Evolutionary conservation across 2,329 filamentous ascomycete genomes (phyloP), one percentile per base, ranked within the genome.

Genomic region (Diaporthe destruens): DNA sequence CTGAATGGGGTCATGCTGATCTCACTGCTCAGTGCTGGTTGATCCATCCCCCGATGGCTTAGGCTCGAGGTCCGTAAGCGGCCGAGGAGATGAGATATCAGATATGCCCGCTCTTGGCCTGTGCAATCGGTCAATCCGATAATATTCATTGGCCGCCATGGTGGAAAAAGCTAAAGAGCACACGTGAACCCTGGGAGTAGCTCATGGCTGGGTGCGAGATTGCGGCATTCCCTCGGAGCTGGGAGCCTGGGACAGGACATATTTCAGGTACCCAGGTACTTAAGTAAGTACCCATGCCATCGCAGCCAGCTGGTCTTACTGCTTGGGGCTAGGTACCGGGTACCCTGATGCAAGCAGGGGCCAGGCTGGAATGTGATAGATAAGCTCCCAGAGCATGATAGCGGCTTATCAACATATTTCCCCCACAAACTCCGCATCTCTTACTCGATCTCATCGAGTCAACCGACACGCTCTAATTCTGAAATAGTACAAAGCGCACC

Each of bases 391-490:
- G 61, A n/a, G 29, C 34, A 53, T 71, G 72, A 74, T 70, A 74
- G 49, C 67, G 61, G 72, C 72, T 73, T 71, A 73, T 74, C 72
- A 66, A 66, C 55, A 70, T 70, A 25, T 65, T 73, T 75, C n/a
- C 75, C 72, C 74, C 72, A 71, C 68, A 71, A 71, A 57, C 47
- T 70, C 71, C 74, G 69, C 54, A 51, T 70, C 44, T 72, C 76
- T 85, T 85, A 85, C 83, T 84, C 81, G 80, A 85, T 84, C 79
- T 77, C 79, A 84, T 85, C 83, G 83, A 85, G 83, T 85, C 83
- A 85, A 71, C 69, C 71, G 39, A 39, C 61, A 53, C 14, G 29
- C 61, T 53, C 61, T 66, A 66, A 66, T 66, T 47, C 61, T 23
- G 16, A 23, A 25, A 20, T 9, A 57, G 53, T 51, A 34, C 36